phyloP scores from a whole-genome alignment of 768 basidiomycete genomes.

The Trametopsis cervina region DNA sequence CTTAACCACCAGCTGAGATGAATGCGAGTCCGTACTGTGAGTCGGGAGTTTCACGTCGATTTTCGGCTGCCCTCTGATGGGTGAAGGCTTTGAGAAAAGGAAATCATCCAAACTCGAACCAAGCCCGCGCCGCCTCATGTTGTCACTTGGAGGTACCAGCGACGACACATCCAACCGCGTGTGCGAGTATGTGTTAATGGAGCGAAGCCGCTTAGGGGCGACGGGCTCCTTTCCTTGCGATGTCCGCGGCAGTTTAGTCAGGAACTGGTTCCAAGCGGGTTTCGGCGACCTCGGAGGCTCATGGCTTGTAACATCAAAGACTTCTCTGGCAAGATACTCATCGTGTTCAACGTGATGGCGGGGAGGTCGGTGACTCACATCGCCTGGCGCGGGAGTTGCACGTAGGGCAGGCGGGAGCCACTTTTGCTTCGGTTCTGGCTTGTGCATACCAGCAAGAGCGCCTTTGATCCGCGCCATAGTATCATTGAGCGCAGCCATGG shows the following conservation, averaged over 20 bases:
- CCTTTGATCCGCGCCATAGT: constrained; percentile 84
- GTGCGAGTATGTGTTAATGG: constrained; percentile 33
- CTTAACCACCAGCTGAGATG: constrained; percentile 30
- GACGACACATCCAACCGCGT: constrained; percentile 61
- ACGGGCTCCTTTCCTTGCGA: constrained; percentile 38
- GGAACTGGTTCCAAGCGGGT: constrained; percentile 21
- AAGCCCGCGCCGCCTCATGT: constrained; percentile 35
- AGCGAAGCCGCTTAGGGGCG: constrained; percentile 39
- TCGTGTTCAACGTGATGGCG: neutral
- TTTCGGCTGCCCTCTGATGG: constrained; percentile 26
- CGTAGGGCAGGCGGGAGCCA: constrained; percentile 25
- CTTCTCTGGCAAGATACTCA: constrained; percentile 13
- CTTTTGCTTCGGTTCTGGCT: constrained; percentile 27
- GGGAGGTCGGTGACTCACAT: neutral
- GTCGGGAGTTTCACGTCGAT: constrained; percentile 32
- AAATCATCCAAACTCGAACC: constrained; percentile 61
- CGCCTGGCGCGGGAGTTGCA: constrained; percentile 1
- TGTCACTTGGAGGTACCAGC: constrained; percentile 64
- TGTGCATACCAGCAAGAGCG: constrained; percentile 61
- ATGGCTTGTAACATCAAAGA: constrained; percentile 20
- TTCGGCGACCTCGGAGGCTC: constrained; percentile 22
- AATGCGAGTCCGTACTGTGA: constrained; percentile 9
- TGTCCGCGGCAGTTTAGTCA: constrained; percentile 31
- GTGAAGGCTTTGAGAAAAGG: constrained; percentile 44
- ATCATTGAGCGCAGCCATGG: constrained; percentile 75